phyloP scores from a whole-genome alignment of 345 rosid species.

The Eucalyptus cloeziana region DNA sequence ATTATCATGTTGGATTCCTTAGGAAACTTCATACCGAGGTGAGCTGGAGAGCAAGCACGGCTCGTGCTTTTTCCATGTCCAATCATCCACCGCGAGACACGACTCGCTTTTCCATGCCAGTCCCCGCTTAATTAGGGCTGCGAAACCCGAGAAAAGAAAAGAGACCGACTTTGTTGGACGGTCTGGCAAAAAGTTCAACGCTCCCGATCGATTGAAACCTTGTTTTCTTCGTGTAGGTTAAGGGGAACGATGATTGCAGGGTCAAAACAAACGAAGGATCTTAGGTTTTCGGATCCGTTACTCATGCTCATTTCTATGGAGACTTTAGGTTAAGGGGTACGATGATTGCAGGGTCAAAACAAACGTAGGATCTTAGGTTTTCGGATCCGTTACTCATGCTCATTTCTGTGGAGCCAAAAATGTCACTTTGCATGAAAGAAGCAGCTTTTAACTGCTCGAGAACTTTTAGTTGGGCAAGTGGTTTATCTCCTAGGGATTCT shows the following conservation, averaged over 20 bases:
- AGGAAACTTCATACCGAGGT: neutral
- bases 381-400: neutral
- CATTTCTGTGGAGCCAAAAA: neutral
- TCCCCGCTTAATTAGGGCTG: neutral
- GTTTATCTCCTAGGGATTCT: neutral
- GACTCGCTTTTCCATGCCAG: neutral
- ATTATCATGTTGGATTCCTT: neutral
- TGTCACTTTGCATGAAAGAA: neutral
- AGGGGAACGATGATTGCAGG: neutral
- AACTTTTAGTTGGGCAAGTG: neutral
- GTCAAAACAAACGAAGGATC: neutral
- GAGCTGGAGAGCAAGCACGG: neutral
- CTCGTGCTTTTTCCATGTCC: neutral
- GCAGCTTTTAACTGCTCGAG: neutral
- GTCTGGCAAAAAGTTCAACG: neutral
- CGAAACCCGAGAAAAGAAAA: neutral
- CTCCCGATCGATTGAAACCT: neutral
- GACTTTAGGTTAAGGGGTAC: no score
- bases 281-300: neutral
- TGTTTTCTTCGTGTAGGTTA: neutral
- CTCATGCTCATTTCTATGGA: neutral
- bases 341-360: neutral
- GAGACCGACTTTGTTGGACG: neutral
- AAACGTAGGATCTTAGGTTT: neutral
- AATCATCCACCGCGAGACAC: neutral